Evolutionary conservation across 805 yeast species (phyloP), one percentile per base, ranked within the genome.

Genomic region (Dipodascopsis uninucleata): DNA sequence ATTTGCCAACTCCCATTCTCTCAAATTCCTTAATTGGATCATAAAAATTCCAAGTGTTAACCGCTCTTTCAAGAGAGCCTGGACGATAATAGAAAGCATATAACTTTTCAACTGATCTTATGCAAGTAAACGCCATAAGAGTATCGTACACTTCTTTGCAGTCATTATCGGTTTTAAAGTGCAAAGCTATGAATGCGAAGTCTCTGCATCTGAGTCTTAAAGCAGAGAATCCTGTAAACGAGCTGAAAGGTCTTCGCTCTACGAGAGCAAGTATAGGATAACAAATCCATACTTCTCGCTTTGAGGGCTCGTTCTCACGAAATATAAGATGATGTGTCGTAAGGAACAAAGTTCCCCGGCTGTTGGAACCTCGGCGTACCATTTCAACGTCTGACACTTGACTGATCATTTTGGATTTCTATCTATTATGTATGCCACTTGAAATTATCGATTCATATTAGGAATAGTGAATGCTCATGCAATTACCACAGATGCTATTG

Each of bases 51-150:
- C 97, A 90, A 10, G 95, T 81, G 47, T 80, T 71, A 23, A 76
- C 70, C 14, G 70, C 70, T 18, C 67, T 58, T 60, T 93, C 97
- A 28, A 81, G 68, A 18, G 75, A 70, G 39, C 85, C 85, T 5
- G 96, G 93, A 18, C 74, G 71, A 61, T 90, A 90, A 37, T 78
- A 75, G 59, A 78, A 90, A 1, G 97, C 97, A 62, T 90, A 90
- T 24, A 89, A 72, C 58, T 77, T 69, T 36, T 75, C 70, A 33
- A 78, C 57, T 52, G 68, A 65, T 34, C 77, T 50, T 48, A 81
- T 57, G 56, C 81, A 71, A 1, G 90, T 81, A 36, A 85, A 69
- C 38, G 74, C 75, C 68, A 82, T 74, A 39, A 93, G 70, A 43
- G 85, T 78, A 29, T 81, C 84, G 61, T 74, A 86, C 1, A 81